Conservation (phyloP, 108 stramenopile genomes). For the Skeletonema potamos region DNA sequence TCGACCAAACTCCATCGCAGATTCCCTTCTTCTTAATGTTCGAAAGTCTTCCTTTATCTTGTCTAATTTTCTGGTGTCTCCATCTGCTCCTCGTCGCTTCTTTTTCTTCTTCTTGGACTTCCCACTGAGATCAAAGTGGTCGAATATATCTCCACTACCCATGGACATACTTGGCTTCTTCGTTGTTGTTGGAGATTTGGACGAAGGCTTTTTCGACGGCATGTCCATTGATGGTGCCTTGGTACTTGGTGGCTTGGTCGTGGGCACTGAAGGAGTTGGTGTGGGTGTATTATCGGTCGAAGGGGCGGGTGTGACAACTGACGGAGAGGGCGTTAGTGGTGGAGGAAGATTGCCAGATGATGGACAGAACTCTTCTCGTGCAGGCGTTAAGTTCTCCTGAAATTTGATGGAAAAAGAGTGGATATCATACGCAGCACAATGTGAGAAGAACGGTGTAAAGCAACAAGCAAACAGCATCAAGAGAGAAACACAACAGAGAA, state of each 20-base stretch:
- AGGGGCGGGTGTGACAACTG: neutral
- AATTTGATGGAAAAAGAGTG: neutral
- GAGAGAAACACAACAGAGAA: neutral
- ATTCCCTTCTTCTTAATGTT: neutral
- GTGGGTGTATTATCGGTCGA: too few species aligned
- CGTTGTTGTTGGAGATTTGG: neutral
- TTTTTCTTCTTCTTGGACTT: neutral
- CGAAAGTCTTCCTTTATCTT: neutral
- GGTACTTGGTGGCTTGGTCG: neutral
- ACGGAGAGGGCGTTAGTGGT: neutral
- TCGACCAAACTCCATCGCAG: neutral
- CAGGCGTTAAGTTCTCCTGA: conserved; percentile 23
- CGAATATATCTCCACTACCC: conserved; percentile 1
- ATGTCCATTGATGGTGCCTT: neutral
- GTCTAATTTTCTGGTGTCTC: neutral
- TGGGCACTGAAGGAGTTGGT: neutral
- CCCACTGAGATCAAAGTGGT: conserved; percentile 1
- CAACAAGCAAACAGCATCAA: neutral
- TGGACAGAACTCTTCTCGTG: conserved; percentile 42
- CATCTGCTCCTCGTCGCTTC: neutral
- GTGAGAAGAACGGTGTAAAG: neutral
- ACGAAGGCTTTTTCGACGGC: neutral
- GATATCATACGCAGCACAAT: neutral
- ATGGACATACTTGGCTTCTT: conserved; percentile 2
- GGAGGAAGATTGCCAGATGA: neutral